Conservation (phyloP, 23 red algal genomes). For the Gracilaria gracilis region DNA sequence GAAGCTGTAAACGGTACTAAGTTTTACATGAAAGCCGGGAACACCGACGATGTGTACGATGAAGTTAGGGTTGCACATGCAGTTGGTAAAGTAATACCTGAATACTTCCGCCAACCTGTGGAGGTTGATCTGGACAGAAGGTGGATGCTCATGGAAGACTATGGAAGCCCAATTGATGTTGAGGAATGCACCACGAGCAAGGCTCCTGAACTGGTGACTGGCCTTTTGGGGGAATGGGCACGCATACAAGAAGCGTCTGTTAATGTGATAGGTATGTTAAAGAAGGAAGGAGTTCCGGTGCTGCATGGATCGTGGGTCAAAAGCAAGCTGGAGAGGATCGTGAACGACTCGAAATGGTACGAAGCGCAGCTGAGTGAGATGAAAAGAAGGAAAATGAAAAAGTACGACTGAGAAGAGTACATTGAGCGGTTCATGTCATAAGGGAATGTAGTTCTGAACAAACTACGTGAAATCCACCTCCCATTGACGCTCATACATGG, state of each 20-base stretch:
- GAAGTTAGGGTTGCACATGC: not conserved
- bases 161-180: not conserved
- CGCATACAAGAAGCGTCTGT: slow-evolving; percentile 8
- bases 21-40: not conserved
- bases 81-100: not conserved
- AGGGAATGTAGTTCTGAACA: not conserved
- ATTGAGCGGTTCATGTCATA: not conserved
- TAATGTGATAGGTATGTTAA: not conserved
- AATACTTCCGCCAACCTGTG: not conserved
- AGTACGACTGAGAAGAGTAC: not conserved
- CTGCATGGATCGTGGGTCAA: not conserved
- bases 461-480: not conserved
- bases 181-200: not conserved
- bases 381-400: not conserved
- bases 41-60: not conserved
- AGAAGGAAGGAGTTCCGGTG: not conserved
- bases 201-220: not conserved
- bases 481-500: slow-evolving; percentile 4
- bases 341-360: slow-evolving; percentile 9
- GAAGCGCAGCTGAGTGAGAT: slow-evolving; percentile 2
- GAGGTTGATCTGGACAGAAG: not conserved
- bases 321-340: not conserved
- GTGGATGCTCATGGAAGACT: slow-evolving; percentile 27
- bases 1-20: not conserved
- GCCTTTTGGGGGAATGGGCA: slow-evolving; percentile 1